Conservation (phyloP, 78 protist genomes). For the Planoprotostelium fungivorum region DNA sequence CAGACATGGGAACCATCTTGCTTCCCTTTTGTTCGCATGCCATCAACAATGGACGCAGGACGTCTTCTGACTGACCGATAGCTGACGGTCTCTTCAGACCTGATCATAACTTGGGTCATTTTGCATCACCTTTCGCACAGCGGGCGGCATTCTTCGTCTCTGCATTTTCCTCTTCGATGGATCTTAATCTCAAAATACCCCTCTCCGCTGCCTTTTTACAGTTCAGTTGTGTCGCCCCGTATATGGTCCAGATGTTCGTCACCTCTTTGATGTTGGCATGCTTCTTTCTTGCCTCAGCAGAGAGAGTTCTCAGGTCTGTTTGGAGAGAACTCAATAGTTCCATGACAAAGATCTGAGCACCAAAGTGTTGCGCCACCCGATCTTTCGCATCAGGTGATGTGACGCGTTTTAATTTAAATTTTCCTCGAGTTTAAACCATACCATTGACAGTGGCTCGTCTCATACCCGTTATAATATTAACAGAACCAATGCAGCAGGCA, state of each 20-base stretch:
- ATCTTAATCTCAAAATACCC: conserved; percentile 34
- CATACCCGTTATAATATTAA: no score
- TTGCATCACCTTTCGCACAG: not conserved
- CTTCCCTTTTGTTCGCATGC: conserved; percentile 56
- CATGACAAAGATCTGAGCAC: no score
- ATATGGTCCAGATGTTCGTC: not conserved
- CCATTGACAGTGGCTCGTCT: no score
- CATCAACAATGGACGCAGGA: conserved; percentile 44
- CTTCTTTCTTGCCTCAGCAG: conserved; percentile 46
- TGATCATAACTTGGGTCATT: not conserved
- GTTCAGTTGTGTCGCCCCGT: no score
- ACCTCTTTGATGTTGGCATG: conserved; percentile 29
- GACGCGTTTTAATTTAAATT: no score
- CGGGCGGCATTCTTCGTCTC: not conserved
- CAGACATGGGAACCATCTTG: conserved; percentile 41
- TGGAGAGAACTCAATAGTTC: conserved; percentile 21
- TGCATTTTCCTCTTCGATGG: conserved; percentile 38
- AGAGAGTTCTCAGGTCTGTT: conserved; percentile 39
- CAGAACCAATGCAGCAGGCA: no score
- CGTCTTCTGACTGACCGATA: conserved; percentile 36
- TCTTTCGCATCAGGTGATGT: no score
- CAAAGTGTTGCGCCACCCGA: no score
- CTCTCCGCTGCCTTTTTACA: conserved; percentile 47
- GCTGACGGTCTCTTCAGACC: not conserved
- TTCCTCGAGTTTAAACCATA: no score